A percentile compares a stretch with the other conserved stretches of the same genome.
Evolutionary conservation across 345 rosid species (phyloP).

Genomic region (Jatropha curcas): DNA sequence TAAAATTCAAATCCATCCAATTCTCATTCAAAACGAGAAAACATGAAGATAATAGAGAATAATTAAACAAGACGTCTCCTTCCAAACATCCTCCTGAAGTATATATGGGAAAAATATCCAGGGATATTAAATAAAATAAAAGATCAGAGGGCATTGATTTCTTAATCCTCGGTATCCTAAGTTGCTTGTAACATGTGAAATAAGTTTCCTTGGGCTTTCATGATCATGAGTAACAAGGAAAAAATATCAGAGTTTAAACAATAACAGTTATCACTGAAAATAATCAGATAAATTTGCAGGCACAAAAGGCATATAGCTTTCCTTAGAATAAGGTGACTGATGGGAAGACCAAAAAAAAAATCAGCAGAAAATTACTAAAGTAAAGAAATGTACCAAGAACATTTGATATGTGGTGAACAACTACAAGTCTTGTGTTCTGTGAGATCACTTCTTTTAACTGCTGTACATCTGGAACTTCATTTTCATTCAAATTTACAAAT

Average conservation of each 20-base stretch:
- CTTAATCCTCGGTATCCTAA: neutral
- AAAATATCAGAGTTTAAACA: neutral
- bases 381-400: constrained; percentile 58
- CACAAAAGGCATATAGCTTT: constrained; percentile 1
- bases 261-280: neutral
- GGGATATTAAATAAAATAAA: neutral
- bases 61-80: neutral
- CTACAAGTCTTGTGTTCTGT: constrained; percentile 72
- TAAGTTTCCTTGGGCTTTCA: neutral
- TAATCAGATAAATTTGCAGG: neutral
- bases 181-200: neutral
- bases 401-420: constrained; percentile 85
- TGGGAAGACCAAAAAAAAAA: neutral
- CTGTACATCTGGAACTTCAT: constrained; percentile 63
- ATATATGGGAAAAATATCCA: neutral
- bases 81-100: neutral
- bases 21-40: neutral
- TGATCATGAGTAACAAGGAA: neutral
- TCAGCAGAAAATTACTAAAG: neutral
- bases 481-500: constrained; percentile 56
- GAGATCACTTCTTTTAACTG: constrained; percentile 61
- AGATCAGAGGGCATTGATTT: neutral
- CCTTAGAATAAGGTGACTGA: neutral
- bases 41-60: neutral
- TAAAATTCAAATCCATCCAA: too few relatives aligned